phyloP scores from a whole-genome alignment of 208 protist genomes.

The Trypanosoma melophagium region DNA sequence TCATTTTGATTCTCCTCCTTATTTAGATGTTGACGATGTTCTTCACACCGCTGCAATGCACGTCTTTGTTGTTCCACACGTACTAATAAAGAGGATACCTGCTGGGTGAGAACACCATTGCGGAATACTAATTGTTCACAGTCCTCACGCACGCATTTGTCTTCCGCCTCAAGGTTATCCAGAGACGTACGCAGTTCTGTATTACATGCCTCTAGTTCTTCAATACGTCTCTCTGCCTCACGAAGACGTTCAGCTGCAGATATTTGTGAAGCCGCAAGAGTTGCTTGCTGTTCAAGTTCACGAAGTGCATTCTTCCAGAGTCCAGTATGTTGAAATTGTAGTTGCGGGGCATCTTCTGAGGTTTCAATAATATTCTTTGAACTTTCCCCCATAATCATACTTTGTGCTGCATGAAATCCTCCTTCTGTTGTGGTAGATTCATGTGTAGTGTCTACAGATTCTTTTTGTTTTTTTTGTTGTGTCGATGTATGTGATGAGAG shows the following conservation, averaged over 20 bases:
- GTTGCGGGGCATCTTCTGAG: background rate
- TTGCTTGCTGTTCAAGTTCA: constrained; percentile 49
- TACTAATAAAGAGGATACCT: constrained; percentile 66
- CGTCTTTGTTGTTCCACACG: constrained; percentile 43
- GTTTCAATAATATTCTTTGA: background rate
- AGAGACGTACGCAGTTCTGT: constrained; percentile 28
- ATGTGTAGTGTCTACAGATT: background rate
- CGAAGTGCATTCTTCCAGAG: constrained; percentile 36
- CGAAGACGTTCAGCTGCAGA: constrained; percentile 26
- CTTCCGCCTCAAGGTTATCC: constrained; percentile 37
- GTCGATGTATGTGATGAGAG: background rate
- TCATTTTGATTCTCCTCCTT: background rate
- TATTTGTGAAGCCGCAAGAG: constrained; percentile 32
- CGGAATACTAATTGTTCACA: constrained; percentile 61
- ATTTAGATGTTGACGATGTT: background rate
- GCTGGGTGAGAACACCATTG: constrained; percentile 75
- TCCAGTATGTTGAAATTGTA: constrained; percentile 17
- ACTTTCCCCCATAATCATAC: background rate
- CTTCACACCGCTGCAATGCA: constrained; percentile 1
- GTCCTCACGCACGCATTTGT: constrained; percentile 47
- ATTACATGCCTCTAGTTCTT: constrained; percentile 1
- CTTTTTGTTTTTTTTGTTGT: background rate
- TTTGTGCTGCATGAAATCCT: background rate
- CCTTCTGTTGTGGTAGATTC: background rate
- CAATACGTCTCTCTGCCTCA: constrained; percentile 28